Conservation (phyloP, 2,329 filamentous ascomycete genomes). For the Colletotrichum spinosum region DNA sequence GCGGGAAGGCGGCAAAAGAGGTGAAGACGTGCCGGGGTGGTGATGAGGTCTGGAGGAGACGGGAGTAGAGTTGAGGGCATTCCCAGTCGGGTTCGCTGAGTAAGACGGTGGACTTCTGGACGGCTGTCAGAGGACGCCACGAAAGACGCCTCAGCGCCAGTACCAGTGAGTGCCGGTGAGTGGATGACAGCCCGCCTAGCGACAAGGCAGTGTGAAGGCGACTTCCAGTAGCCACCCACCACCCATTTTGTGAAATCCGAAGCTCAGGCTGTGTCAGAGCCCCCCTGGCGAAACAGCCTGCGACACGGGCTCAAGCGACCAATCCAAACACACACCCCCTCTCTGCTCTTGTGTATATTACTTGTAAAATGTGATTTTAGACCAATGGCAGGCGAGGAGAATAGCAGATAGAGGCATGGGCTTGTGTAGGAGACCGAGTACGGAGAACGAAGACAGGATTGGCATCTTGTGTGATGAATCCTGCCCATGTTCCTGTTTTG, state of each 20-base stretch:
- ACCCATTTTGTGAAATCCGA: conserved; percentile 28
- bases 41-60: conserved; percentile 2
- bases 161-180: not conserved
- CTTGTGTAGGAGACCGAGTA: conserved; percentile 27
- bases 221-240: conserved; percentile 1
- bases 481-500: conserved; percentile 5
- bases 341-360: conserved; percentile 8
- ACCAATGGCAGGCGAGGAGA: too few relatives aligned
- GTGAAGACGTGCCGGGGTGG: conserved; percentile 4
- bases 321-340: conserved; percentile 29
- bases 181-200: not conserved
- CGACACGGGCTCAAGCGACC: conserved; percentile 42
- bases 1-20: conserved; percentile 8
- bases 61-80: conserved; percentile 6
- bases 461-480: too few relatives aligned
- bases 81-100: conserved; percentile 15
- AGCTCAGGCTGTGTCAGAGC: conserved; percentile 49
- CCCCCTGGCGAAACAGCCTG: conserved; percentile 54
- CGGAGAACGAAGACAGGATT: not conserved
- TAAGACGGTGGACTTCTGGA: not conserved
- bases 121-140: conserved; percentile 2
- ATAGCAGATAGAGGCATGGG: conserved; percentile 3
- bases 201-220: too few relatives aligned
- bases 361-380: not conserved
- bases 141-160: not conserved